phyloP scores from a whole-genome alignment of 345 rosid species.

The Gossypium thurberi region DNA sequence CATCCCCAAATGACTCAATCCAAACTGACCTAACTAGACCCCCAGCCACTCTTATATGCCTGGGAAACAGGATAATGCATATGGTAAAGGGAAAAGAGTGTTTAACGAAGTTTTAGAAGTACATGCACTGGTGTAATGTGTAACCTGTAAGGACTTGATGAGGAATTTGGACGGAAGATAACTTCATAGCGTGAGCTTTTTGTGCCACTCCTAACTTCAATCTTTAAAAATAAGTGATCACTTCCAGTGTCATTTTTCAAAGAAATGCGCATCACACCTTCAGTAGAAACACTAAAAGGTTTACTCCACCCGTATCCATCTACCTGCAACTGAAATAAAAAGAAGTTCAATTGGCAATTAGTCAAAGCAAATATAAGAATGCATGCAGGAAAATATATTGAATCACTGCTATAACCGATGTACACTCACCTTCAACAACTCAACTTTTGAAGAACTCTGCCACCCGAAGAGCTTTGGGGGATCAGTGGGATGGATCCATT shows the following conservation, averaged over 20 bases:
- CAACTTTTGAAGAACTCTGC: constrained; percentile 61
- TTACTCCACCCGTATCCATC: constrained; percentile 84
- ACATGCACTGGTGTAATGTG: background rate
- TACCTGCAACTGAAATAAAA: constrained; percentile 53
- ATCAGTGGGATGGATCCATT: constrained; percentile 86
- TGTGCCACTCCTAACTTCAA: constrained; percentile 86
- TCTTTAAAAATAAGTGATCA: constrained; percentile 52
- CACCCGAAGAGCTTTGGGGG: constrained; percentile 77
- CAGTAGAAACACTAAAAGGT: constrained; percentile 69
- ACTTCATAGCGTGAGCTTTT: constrained; percentile 87
- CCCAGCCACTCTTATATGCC: background rate
- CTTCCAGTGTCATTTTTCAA: constrained; percentile 50
- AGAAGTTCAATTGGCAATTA: constrained; percentile 10
- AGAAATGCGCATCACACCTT: constrained; percentile 71
- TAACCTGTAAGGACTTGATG: constrained; percentile 91
- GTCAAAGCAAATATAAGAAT: background rate
- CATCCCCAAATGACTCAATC: background rate
- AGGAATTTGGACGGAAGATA: constrained; percentile 73
- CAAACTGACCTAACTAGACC: background rate
- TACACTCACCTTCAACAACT: constrained; percentile 66
- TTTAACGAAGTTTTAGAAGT: background rate
- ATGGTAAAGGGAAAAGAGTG: background rate
- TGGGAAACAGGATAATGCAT: background rate
- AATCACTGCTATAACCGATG: background rate
- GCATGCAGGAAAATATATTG: background rate